phyloP scores from a whole-genome alignment of 306 rosid genomes.

The Trichosanthes truncata region DNA sequence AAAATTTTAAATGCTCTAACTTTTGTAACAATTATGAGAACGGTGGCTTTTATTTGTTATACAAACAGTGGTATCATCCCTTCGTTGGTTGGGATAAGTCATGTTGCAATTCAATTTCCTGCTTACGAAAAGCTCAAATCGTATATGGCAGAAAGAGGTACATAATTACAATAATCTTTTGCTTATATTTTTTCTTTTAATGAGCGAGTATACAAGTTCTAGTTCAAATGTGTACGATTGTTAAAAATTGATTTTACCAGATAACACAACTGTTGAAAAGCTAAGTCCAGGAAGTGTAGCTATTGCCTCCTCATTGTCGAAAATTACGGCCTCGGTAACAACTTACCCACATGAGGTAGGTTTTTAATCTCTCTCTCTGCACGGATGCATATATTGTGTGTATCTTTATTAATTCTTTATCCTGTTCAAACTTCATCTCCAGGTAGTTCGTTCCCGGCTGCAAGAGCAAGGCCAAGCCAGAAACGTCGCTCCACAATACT shows the following conservation, averaged over 20 bases:
- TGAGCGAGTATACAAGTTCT: too few species aligned
- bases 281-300: conserved; percentile 60
- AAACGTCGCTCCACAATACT: conserved; percentile 26
- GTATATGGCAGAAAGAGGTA: conserved; percentile 67
- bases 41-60: background rate
- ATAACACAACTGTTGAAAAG: conserved; percentile 61
- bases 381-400: background rate
- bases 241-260: conserved; percentile 28
- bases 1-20: background rate
- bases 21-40: background rate
- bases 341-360: conserved; percentile 93
- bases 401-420: background rate
- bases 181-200: background rate
- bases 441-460: conserved; percentile 85
- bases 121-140: conserved; percentile 74
- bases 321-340: conserved; percentile 63
- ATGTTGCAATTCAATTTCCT: conserved; percentile 94
- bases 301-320: conserved; percentile 68
- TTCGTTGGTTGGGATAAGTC: conserved; percentile 88
- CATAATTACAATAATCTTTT: background rate
- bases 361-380: background rate
- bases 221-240: conserved; percentile 12
- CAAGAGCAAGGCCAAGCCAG: conserved; percentile 94
- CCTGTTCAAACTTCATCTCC: conserved; percentile 4
- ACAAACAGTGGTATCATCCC: conserved; percentile 79